Percentiles rank a stretch among this genome's conserved stretches.
phyloP scores from a whole-genome alignment of 495 filamentous ascomycete genomes.

The Hypoxylon perforatum region DNA sequence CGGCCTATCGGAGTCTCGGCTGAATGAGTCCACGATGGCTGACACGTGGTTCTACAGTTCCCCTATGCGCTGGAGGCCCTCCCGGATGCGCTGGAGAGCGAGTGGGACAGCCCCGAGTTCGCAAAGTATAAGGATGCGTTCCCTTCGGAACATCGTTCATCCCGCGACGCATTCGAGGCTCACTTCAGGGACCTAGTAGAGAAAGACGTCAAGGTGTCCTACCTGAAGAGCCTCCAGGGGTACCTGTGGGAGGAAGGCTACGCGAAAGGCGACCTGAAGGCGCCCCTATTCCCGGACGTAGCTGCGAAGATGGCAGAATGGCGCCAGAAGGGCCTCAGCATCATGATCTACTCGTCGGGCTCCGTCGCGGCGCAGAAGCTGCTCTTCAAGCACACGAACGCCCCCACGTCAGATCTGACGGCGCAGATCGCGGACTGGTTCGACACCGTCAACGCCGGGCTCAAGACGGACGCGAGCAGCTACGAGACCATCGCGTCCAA shows the following conservation, averaged over 20 bases:
- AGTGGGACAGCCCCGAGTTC: constrained; percentile 70
- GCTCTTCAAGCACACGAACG: constrained; percentile 73
- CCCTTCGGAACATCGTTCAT: constrained; percentile 64
- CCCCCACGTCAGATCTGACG: constrained; percentile 64
- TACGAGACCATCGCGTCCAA: constrained; percentile 67
- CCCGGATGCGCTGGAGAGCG: constrained; percentile 62
- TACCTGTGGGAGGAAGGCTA: constrained; percentile 77
- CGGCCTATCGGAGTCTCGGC: constrained; percentile 13
- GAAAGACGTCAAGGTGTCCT: constrained; percentile 73
- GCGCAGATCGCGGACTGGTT: constrained; percentile 68
- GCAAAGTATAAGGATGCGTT: constrained; percentile 69
- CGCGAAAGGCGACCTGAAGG: constrained; percentile 65
- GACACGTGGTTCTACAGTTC: constrained; percentile 63
- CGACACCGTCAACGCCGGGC: constrained; percentile 79
- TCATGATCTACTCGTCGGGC: constrained; percentile 79
- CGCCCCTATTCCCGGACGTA: constrained; percentile 77
- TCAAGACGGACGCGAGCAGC: constrained; percentile 69
- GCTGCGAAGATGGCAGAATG: constrained; percentile 64
- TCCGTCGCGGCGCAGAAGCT: constrained; percentile 78
- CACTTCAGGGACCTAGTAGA: constrained; percentile 73
- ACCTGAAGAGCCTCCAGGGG: constrained; percentile 78
- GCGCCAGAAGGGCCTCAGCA: constrained; percentile 54
- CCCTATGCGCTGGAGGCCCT: constrained; percentile 74
- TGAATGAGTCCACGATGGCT: constrained; percentile 31
- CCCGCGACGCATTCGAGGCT: constrained; percentile 60